A percentile compares a stretch with the other conserved stretches of the same genome.
phyloP scores from a whole-genome alignment of 2,329 filamentous ascomycete genomes.

The Ascochyta pisi region DNA sequence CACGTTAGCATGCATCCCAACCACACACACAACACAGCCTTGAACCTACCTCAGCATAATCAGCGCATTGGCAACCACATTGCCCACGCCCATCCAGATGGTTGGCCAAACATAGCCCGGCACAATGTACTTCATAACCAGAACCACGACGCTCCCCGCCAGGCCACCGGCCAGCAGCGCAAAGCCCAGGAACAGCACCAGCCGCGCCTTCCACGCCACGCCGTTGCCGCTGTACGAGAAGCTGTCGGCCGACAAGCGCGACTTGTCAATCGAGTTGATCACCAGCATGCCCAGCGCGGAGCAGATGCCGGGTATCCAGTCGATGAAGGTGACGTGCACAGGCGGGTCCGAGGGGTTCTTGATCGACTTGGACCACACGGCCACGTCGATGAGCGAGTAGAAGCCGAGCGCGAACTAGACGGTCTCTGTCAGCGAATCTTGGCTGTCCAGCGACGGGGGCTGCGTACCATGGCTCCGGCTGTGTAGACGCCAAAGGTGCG shows the following conservation, averaged over 20 bases:
- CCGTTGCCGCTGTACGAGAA: slow-evolving; percentile 70
- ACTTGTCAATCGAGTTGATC: slow-evolving; percentile 76
- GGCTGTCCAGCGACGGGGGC: not conserved
- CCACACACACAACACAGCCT: not conserved
- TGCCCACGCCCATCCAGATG: slow-evolving; percentile 71
- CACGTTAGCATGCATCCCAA: slow-evolving; percentile 27
- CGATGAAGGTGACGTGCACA: slow-evolving; percentile 72
- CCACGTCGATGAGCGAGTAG: slow-evolving; percentile 73
- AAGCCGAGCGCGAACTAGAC: slow-evolving; percentile 71
- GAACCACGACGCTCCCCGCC: slow-evolving; percentile 70
- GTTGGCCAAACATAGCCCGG: slow-evolving; percentile 65
- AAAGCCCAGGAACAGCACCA: slow-evolving; percentile 74
- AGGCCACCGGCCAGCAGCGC: slow-evolving; percentile 72
- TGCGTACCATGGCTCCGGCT: slow-evolving; percentile 68
- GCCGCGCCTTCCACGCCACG: slow-evolving; percentile 73
- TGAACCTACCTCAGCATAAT: slow-evolving; percentile 69
- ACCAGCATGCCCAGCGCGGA: slow-evolving; percentile 73
- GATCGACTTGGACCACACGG: slow-evolving; percentile 67
- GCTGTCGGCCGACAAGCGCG: slow-evolving; percentile 67
- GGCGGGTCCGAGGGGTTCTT: slow-evolving; percentile 63
- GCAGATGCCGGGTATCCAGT: slow-evolving; percentile 76
- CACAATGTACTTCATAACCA: slow-evolving; percentile 73
- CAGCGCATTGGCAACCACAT: slow-evolving; percentile 68
- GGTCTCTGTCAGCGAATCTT: not conserved
- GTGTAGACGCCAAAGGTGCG: slow-evolving; percentile 71